A percentile compares a stretch with the other conserved stretches of the same genome.
Evolutionary conservation across 371 early-diverging fungal species (phyloP).

Genomic region (Catenaria anguillulae): DNA sequence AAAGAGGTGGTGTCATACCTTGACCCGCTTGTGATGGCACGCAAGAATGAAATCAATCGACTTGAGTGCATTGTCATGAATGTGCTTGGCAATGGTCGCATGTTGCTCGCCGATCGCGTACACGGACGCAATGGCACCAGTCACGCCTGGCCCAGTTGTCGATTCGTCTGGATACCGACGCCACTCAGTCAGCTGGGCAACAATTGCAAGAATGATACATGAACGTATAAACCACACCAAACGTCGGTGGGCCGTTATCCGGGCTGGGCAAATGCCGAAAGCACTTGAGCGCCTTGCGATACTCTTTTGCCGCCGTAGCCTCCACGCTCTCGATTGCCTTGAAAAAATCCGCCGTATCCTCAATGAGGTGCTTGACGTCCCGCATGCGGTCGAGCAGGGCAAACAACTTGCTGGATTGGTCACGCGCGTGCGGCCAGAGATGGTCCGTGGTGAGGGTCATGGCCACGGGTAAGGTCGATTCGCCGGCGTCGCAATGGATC

Average conservation of each 20-base stretch:
- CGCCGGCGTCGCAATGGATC: too few species aligned
- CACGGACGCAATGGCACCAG: background rate
- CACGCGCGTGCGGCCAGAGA: background rate
- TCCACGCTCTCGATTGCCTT: background rate
- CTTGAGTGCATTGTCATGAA: background rate
- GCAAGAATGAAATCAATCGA: background rate
- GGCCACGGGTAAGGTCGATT: too few species aligned
- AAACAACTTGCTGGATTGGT: background rate
- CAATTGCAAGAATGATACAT: too few species aligned
- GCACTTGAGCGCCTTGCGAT: background rate
- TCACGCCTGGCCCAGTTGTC: background rate
- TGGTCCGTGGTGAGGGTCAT: background rate
- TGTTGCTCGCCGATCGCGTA: background rate
- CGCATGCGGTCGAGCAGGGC: background rate
- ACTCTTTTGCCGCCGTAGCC: background rate
- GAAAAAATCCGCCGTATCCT: background rate
- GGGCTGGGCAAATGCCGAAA: background rate
- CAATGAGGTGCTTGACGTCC: background rate
- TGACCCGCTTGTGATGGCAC: background rate
- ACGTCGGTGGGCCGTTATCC: background rate
- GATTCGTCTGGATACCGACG: background rate
- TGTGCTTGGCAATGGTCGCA: background rate
- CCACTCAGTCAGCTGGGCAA: background rate
- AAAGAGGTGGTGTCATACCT: too few species aligned
- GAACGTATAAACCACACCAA: background rate